Conservation (phyloP, 2,329 filamentous ascomycete species). For the Arthroderma uncinatum region DNA sequence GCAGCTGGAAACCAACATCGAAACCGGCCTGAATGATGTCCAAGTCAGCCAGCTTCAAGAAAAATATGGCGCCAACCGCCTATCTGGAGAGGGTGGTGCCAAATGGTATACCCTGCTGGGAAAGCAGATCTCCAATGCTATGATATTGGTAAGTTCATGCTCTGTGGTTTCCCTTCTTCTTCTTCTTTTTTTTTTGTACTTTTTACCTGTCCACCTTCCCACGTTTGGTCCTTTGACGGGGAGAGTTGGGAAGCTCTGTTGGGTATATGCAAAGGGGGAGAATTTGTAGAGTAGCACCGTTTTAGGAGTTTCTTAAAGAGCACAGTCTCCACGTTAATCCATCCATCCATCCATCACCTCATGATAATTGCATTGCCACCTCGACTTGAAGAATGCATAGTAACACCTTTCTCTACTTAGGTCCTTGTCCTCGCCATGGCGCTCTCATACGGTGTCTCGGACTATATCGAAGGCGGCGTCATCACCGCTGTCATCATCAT, state of each 20-base stretch:
- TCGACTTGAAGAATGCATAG: constrained; percentile 7
- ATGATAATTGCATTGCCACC: neutral
- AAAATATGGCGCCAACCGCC: constrained; percentile 42
- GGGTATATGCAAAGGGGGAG: neutral
- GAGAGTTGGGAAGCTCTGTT: neutral
- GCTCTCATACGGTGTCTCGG: constrained; percentile 44
- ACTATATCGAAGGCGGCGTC: constrained; percentile 49
- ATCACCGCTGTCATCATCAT: constrained; percentile 49
- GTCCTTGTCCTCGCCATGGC: constrained; percentile 67
- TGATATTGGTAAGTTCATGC: constrained; percentile 38
- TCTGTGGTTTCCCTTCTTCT: neutral
- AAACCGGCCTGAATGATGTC: constrained; percentile 38
- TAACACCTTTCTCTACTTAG: constrained; percentile 30
- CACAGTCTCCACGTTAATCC: neutral
- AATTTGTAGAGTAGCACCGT: neutral
- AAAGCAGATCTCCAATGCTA: constrained; percentile 45
- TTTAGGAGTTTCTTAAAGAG: neutral
- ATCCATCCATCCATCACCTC: neutral
- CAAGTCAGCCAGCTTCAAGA: constrained; percentile 36
- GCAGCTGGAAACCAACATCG: constrained; percentile 37
- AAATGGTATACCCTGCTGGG: constrained; percentile 41
- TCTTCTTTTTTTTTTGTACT: neutral
- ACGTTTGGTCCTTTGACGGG: neutral
- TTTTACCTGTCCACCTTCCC: neutral
- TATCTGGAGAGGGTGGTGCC: constrained; percentile 37